Percentiles rank a stretch among this genome's conserved stretches.
Evolutionary conservation across 2,329 filamentous ascomycete species (phyloP).

Genomic region (Anisogramma anomala): DNA sequence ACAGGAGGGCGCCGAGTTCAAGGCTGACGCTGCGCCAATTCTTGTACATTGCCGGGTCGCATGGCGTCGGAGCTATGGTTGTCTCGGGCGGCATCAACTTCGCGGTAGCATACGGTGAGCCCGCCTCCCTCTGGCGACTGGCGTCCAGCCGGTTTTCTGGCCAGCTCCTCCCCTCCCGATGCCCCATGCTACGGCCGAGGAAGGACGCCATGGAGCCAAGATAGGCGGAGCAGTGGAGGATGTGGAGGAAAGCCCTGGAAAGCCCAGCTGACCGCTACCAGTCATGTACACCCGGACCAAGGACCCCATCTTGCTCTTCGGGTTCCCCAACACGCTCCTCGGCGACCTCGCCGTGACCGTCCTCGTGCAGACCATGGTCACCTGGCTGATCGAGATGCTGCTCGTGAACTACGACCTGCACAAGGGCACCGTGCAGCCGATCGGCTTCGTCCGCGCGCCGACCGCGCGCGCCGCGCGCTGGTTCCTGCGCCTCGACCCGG

Average conservation of each 20-base stretch:
- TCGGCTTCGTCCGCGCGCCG: conserved; percentile 33
- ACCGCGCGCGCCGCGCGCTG: conserved; percentile 25
- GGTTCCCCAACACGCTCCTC: conserved; percentile 39
- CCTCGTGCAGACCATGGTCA: conserved; percentile 37
- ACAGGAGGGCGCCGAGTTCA: conserved; percentile 23
- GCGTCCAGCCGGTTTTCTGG: no score
- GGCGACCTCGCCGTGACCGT: conserved; percentile 40
- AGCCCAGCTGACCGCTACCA: no score
- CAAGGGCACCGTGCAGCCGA: conserved; percentile 32
- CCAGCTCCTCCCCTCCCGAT: neutral
- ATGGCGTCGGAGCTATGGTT: conserved; percentile 35
- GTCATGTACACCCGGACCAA: conserved; percentile 36
- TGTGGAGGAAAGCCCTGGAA: no score
- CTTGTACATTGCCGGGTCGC: conserved; percentile 37
- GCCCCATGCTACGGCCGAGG: no score
- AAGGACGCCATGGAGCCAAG: no score
- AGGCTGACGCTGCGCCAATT: conserved; percentile 32
- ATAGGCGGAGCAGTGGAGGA: no score
- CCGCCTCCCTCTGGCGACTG: no score
- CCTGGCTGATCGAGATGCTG: conserved; percentile 37
- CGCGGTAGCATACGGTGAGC: conserved; percentile 37
- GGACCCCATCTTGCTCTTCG: conserved; percentile 35
- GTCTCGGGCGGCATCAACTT: conserved; percentile 41
- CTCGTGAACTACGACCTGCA: conserved; percentile 37
- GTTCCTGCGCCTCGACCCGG: conserved; percentile 31